Base-by-base conservation (phyloP, 83 land plant species). In the Thuja plicata region DNA sequence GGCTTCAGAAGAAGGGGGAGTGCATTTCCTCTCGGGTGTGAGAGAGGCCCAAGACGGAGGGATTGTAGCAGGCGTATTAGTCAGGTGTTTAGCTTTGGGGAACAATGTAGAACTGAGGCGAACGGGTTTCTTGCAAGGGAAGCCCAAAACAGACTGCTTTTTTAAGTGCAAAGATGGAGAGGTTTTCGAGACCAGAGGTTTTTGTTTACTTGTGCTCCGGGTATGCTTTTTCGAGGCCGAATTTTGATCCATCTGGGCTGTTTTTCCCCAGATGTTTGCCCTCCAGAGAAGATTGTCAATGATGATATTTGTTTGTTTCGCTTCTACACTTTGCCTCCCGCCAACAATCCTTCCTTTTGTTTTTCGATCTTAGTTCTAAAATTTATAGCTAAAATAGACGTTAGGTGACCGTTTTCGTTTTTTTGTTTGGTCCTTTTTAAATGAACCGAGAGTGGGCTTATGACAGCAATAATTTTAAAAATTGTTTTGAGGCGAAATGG, bases 111-210 rank as follows among this genome's bases (percentile, higher is more conserved):
- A 5, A 1, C 27, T 78, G 45, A 78, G 81, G 24, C 81, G 6
- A 5, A 37, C 45, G 16, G 81, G 81, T 7, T 79, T 79, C 82
- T 79, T 79, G 82, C 82, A 79, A 38, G 82, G 46, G 43, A 79
- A 40, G 46, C 27, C 41, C 82, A 79, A 38, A 79, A 79, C 27
- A 15, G 82, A 17, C 38, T 79, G 82, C 15, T 0, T 37, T 79
- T 16, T 19, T 35, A 34, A 34, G 38, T 74, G 78, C 0, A 43
- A 3, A 35, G 1, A 5, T 35, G 82, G 46, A 3, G 82, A 37
- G 2, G 16, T 37, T 19, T 79, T 79, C 27, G 40, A 40, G 15
- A 79, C 24, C 24, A 38, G 46, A 7, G 82, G 82, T 40, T 79
- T 79, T 79, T 40, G 46, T 35, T 34, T 79, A 24, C 38, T 79